Percentiles rank a stretch among this genome's conserved stretches.
Conservation (phyloP, 805 yeast genomes). For the Yarrowia sp. region DNA sequence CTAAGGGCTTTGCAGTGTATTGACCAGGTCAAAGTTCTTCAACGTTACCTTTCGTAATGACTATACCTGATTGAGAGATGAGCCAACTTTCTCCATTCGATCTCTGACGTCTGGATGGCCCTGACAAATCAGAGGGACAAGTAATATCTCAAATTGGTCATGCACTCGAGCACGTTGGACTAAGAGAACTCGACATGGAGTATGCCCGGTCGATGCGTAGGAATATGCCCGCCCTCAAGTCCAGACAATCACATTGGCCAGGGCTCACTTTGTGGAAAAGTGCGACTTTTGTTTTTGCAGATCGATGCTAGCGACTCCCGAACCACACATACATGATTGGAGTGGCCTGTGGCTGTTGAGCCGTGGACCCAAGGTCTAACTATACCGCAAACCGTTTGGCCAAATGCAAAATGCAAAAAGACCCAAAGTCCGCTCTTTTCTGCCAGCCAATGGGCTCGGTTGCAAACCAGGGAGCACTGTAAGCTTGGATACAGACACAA, state of each 20-base stretch:
- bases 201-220: conserved; percentile 6
- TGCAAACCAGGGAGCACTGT: conserved; percentile 3
- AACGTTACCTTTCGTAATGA: neutral
- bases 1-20: too few species aligned
- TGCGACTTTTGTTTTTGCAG: neutral
- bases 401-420: neutral
- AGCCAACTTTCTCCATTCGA: neutral
- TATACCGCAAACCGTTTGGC: neutral
- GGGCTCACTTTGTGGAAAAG: neutral
- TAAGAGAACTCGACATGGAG: conserved; percentile 8
- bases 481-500: neutral
- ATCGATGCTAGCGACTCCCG: conserved; percentile 15
- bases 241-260: conserved; percentile 11
- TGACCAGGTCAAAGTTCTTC: conserved; percentile 1
- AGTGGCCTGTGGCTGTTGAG: conserved; percentile 18
- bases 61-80: conserved; percentile 25
- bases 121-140: neutral
- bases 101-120: too few species aligned
- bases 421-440: too few species aligned
- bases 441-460: neutral
- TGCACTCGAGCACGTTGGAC: conserved; percentile 16
- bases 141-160: too few species aligned
- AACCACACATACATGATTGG: conserved; percentile 4
- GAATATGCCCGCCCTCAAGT: conserved; percentile 1
- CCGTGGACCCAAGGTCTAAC: conserved; percentile 29